Percentiles rank a stretch among this genome's conserved stretches.
phyloP scores from a whole-genome alignment of 1,139 yeast genomes.

The Candida gigantensis region DNA sequence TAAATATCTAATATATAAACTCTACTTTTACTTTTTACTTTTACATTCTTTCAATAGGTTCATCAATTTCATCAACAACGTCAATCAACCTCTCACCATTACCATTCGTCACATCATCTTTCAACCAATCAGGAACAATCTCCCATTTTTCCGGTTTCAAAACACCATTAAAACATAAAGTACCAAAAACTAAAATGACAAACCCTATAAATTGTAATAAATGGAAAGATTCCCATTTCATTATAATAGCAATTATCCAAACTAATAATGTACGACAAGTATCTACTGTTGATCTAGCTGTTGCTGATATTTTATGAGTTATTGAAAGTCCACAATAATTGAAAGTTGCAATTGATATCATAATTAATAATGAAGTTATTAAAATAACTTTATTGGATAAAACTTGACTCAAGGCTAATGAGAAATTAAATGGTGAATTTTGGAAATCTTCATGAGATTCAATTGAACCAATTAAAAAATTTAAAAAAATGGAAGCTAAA shows the following conservation, averaged over 20 bases:
- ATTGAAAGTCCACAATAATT: constrained; percentile 75
- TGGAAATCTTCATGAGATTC: constrained; percentile 34
- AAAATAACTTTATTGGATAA: constrained; percentile 43
- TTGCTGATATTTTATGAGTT: constrained; percentile 68
- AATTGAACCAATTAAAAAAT: constrained; percentile 40
- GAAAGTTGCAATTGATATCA: constrained; percentile 72
- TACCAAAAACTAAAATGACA: constrained; percentile 64
- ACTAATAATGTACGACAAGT: constrained; percentile 76
- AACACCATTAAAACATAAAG: constrained; percentile 73
- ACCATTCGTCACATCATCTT: constrained; percentile 12
- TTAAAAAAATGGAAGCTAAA: constrained; percentile 44
- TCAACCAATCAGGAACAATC: constrained; percentile 49
- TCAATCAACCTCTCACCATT: constrained; percentile 26
- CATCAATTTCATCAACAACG: constrained; percentile 33
- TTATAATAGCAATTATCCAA: constrained; percentile 69
- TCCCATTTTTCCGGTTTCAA: constrained; percentile 49
- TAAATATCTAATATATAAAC: too few species aligned
- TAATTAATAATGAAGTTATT: constrained; percentile 58
- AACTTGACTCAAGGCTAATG: constrained; percentile 53
- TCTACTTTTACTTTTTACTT: too few species aligned
- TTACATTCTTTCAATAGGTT: constrained; percentile 16
- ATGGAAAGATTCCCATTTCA: constrained; percentile 79
- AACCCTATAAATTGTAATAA: constrained; percentile 67
- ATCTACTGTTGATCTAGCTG: constrained; percentile 78
- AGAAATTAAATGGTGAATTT: constrained; percentile 57